These are phyloP conservation scores for Ophiorrhiza pumila DNA, from an alignment of 257 asterid species.

Conservation along the genomic window DNA sequence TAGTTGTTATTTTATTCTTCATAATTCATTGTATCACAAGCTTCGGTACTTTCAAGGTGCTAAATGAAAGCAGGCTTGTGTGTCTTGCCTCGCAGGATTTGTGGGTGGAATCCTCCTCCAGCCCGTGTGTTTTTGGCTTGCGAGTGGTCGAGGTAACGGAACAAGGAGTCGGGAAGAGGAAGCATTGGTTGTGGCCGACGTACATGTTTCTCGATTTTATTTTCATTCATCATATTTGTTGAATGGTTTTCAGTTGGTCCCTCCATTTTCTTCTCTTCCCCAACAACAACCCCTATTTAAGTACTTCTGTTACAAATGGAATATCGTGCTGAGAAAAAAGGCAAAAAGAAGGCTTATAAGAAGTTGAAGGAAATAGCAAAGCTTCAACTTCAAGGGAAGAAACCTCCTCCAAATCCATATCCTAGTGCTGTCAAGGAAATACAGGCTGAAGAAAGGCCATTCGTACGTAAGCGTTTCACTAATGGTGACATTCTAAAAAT, in stretches of 20 bases:
- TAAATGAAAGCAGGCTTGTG: too few relatives aligned
- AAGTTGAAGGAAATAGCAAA: slow-evolving; percentile 58
- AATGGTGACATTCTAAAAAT: neutral
- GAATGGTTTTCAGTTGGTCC: too few relatives aligned
- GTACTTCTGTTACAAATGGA: slow-evolving; percentile 47
- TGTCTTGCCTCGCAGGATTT: slow-evolving; percentile 37
- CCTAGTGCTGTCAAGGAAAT: slow-evolving; percentile 71
- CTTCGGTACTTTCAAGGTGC: too few relatives aligned
- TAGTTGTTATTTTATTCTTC: too few relatives aligned
- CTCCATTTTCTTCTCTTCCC: neutral
- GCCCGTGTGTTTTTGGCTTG: slow-evolving; percentile 70
- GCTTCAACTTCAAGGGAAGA: slow-evolving; percentile 27
- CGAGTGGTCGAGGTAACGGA: slow-evolving; percentile 72
- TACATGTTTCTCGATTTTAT: slow-evolving; percentile 20
- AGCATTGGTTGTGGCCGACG: slow-evolving; percentile 70
- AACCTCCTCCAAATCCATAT: slow-evolving; percentile 68
- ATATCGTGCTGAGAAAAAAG: slow-evolving; percentile 47
- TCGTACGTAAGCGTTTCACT: neutral
- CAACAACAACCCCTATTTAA: neutral
- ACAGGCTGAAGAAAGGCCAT: slow-evolving; percentile 53
- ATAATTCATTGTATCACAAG: too few relatives aligned
- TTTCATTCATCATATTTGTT: too few relatives aligned
- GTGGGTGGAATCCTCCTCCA: slow-evolving; percentile 62
- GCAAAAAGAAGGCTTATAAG: slow-evolving; percentile 53
- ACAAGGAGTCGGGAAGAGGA: slow-evolving; percentile 53